Conservation (phyloP, 2,329 filamentous ascomycete genomes). For the Aspergillus arachidicola region DNA sequence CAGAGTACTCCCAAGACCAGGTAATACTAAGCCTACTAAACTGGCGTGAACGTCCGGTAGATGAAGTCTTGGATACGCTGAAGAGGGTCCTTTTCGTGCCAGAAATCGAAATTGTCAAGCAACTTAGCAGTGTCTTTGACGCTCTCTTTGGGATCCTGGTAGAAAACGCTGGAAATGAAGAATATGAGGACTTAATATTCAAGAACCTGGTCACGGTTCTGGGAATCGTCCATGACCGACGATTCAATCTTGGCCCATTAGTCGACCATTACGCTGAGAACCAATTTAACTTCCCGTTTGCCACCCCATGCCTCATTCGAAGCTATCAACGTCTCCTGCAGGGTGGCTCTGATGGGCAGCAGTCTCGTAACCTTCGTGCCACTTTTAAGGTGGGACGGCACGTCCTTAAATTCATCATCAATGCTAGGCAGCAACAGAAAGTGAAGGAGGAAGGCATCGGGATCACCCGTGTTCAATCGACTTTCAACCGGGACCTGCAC, state of each 20-base stretch:
- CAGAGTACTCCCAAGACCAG: slow-evolving; percentile 89
- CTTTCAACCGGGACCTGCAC: slow-evolving; percentile 81
- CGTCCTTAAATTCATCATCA: slow-evolving; percentile 91
- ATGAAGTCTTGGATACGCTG: slow-evolving; percentile 72
- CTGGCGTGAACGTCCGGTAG: slow-evolving; percentile 77
- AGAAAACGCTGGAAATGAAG: slow-evolving; percentile 86
- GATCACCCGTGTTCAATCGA: slow-evolving; percentile 70
- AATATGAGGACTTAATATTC: slow-evolving; percentile 91
- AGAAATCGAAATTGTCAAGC: slow-evolving; percentile 96
- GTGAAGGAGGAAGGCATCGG: slow-evolving; percentile 87
- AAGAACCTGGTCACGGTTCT: slow-evolving; percentile 85
- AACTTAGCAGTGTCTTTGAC: slow-evolving; percentile 85
- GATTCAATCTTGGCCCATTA: slow-evolving; percentile 87
- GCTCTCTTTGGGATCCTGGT: slow-evolving; percentile 88
- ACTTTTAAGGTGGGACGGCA: slow-evolving; percentile 95
- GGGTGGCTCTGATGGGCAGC: slow-evolving; percentile 80
- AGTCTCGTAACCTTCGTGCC: slow-evolving; percentile 79
- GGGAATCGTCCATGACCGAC: slow-evolving; percentile 89
- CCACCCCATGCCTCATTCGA: slow-evolving; percentile 81
- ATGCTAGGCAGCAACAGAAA: slow-evolving; percentile 81
- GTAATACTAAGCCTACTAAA: slow-evolving; percentile 79
- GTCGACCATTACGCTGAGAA: slow-evolving; percentile 89
- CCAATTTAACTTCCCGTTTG: slow-evolving; percentile 90
- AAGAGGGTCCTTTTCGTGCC: slow-evolving; percentile 89
- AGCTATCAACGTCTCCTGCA: slow-evolving; percentile 83